Base-by-base conservation (phyloP, 305 asterid genomes). In the Rubia peregrina region DNA sequence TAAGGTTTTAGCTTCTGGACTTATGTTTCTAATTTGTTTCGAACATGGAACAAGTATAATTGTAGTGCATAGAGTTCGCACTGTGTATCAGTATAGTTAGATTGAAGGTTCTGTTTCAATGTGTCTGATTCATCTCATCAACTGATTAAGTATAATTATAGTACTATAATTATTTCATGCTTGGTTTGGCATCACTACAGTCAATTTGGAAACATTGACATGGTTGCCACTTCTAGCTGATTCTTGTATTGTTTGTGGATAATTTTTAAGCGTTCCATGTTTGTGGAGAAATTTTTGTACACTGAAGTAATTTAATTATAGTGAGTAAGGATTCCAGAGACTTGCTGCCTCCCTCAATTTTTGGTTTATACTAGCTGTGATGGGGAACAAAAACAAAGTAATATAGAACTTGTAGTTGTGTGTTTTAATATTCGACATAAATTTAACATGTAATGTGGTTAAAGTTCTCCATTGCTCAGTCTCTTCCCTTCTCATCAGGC, bases 401-500 rank as follows among this genome's bases (percentile, higher is more conserved):
- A 36, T n/a, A 8, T 9, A 51, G 16, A 40, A 53, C 66, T 61
- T 55, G n/a, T 19, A 0, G 63, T 55, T 9, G 16, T 43, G 17
- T 1, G 41, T 41, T 22, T 33, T 14, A 51, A 17, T 10, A 8
- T 68, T 43, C 38, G 42, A 9, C 49, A 44, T 63, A 11, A 36
- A 48, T 42, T 63, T 64, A 7, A 17, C 19, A 8, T 36, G 17
- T n/a, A 17, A 4, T 68, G 38, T 62, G 22, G 70, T 9, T 44
- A 13, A 66, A 56, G 46, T 55, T 76, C 11, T 63, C 4, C 38
- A 38, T 64, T 9, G 30, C 68, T 21, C n/a, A 36, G 64, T 67
- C 40, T 68, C 56, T 79, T 64, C 55, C 64, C 55, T 6, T 65
- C 48, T 69, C 61, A 68, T 76, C 69, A 94, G 98, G 98, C 91